phyloP scores from a whole-genome alignment of 2,329 filamentous ascomycete species.

The Paracoccidioides lutzii region DNA sequence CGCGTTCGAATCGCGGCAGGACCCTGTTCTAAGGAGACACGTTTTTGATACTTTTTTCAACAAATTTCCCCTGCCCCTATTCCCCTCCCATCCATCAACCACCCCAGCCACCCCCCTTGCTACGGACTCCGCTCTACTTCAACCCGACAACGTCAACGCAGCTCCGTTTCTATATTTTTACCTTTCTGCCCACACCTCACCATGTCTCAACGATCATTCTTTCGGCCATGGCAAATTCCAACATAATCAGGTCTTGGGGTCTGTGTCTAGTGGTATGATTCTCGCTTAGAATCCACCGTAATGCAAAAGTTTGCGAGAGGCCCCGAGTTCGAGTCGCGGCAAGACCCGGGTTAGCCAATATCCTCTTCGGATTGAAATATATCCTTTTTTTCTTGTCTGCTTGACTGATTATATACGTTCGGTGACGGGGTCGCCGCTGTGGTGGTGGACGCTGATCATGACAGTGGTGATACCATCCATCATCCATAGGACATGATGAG shows the following conservation, averaged over 20 bases:
- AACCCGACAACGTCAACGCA: no score
- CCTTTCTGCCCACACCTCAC: not conserved
- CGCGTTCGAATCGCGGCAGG: conserved; percentile 7
- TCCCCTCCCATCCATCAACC: no score
- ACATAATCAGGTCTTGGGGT: conserved; percentile 14
- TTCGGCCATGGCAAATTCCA: not conserved
- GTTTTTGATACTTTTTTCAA: not conserved
- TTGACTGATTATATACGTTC: not conserved
- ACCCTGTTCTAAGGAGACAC: not conserved
- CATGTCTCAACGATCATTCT: not conserved
- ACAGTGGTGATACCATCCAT: no score
- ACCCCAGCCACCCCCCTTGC: no score
- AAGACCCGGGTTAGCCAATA: not conserved
- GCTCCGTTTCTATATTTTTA: not conserved
- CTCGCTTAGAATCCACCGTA: conserved; percentile 26
- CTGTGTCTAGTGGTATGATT: conserved; percentile 34
- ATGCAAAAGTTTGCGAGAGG: conserved; percentile 2
- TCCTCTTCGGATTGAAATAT: not conserved
- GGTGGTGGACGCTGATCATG: no score
- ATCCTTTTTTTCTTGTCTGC: not conserved
- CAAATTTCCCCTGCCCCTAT: not conserved
- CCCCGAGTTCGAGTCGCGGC: conserved; percentile 5
- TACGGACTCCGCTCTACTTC: no score
- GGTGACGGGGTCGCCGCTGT: not conserved
- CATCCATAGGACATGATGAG: no score